These are phyloP conservation scores for Backusella luteola DNA, from an alignment of 192 early-diverging fungal genomes.

Conservation along the genomic window DNA sequence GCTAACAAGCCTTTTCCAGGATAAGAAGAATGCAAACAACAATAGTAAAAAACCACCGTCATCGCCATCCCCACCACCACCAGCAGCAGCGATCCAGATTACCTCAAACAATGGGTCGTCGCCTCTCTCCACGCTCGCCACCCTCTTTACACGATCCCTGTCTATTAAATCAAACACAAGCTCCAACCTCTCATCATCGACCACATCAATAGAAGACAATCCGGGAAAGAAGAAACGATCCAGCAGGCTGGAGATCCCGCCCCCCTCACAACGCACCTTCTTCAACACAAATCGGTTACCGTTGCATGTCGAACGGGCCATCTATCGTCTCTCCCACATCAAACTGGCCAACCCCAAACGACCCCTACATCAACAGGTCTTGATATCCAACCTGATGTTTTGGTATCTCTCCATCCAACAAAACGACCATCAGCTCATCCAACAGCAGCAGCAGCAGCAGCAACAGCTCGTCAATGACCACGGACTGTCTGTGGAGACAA, in stretches of 20 bases:
- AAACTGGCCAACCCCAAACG: conserved; percentile 72
- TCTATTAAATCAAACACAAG: not conserved
- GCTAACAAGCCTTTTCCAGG: conserved; percentile 8
- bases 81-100: not conserved
- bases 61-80: not conserved
- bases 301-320: conserved; percentile 72
- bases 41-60: not conserved
- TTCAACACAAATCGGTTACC: conserved; percentile 50
- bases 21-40: conserved; percentile 2
- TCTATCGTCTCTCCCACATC: conserved; percentile 72
- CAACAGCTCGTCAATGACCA: not conserved
- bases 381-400: conserved; percentile 82
- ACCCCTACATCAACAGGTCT: conserved; percentile 70
- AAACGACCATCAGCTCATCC: not conserved
- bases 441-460: not conserved
- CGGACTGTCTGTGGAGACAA: not conserved
- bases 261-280: conserved; percentile 8
- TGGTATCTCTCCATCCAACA: conserved; percentile 74
- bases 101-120: not conserved
- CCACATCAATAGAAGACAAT: not conserved
- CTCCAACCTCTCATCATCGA: not conserved
- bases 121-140: not conserved
- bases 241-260: not conserved
- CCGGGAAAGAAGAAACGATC: conserved; percentile 7
- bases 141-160: not conserved